Evolutionary conservation across 1,139 yeast genomes (phyloP).

Genomic region (Nakaseomyces delphensis): DNA sequence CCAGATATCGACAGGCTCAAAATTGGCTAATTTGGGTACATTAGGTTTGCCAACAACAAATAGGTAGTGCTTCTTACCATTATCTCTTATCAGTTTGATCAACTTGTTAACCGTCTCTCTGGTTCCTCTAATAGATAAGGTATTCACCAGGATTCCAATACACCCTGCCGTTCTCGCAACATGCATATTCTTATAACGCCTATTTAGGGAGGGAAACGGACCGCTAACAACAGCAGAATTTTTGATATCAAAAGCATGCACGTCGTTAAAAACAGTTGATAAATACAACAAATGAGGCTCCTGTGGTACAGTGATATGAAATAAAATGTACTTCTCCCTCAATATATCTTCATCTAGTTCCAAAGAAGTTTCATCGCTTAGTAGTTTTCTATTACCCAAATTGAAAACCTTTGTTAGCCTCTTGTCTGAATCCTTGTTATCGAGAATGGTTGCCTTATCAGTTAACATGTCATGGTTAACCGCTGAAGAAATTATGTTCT

Average conservation of each 20-base stretch:
- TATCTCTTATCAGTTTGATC: conserved; percentile 50
- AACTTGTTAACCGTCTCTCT: conserved; percentile 53
- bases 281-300: conserved; percentile 70
- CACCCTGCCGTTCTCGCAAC: conserved; percentile 87
- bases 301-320: conserved; percentile 68
- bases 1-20: conserved; percentile 88
- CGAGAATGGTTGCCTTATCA: conserved; percentile 36
- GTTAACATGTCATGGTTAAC: conserved; percentile 33
- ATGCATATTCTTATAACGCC: conserved; percentile 78
- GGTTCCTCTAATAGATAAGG: conserved; percentile 70
- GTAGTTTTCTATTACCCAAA: conserved; percentile 28
- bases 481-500: conserved; percentile 44
- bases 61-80: conserved; percentile 85
- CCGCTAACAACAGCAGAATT: conserved; percentile 36
- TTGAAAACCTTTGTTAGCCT: conserved; percentile 9
- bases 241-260: conserved; percentile 42
- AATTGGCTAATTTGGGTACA: conserved; percentile 91
- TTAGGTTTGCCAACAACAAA: conserved; percentile 99
- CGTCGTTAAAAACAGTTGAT: conserved; percentile 55
- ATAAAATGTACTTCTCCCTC: conserved; percentile 40
- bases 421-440: conserved; percentile 30
- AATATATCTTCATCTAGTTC: conserved; percentile 14
- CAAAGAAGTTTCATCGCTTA: conserved; percentile 9
- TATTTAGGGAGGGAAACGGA: conserved; percentile 70
- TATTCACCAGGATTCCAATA: conserved; percentile 81